These are phyloP conservation scores for Collybiopsis luxurians DNA, from an alignment of 768 basidiomycete species.

Conservation along the genomic window DNA sequence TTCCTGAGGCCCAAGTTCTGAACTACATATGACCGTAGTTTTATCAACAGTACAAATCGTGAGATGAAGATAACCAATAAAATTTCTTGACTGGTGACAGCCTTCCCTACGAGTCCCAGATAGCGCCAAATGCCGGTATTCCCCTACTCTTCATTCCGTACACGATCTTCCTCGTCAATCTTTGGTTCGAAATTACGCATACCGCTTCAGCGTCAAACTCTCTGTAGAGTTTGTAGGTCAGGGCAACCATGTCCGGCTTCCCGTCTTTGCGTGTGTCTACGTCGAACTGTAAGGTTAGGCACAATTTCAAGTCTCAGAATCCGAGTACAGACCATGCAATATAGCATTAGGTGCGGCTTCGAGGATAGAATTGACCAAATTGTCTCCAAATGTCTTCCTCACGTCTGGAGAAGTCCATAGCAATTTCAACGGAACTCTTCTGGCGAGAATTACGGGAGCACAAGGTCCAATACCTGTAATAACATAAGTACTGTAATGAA, in stretches of 20 bases:
- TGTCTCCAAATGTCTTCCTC: slow-evolving; percentile 59
- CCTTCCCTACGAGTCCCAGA: slow-evolving; percentile 53
- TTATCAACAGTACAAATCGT: no score
- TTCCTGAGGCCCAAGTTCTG: no score
- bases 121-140: slow-evolving; percentile 61
- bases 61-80: no score
- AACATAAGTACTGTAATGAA: slow-evolving; percentile 15
- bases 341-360: slow-evolving; percentile 54
- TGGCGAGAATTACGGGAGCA: slow-evolving; percentile 50
- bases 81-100: no score
- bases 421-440: slow-evolving; percentile 48
- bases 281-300: background rate
- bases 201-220: slow-evolving; percentile 55
- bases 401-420: slow-evolving; percentile 66
- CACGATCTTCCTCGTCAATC: slow-evolving; percentile 52
- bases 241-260: slow-evolving; percentile 49
- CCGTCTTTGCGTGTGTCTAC: slow-evolving; percentile 38
- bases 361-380: slow-evolving; percentile 54
- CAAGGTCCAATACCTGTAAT: slow-evolving; percentile 56
- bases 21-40: no score
- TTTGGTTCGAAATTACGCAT: slow-evolving; percentile 57
- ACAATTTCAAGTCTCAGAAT: background rate
- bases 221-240: slow-evolving; percentile 42
- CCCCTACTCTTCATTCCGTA: slow-evolving; percentile 60
- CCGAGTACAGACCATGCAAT: slow-evolving; percentile 43